phyloP scores from a whole-genome alignment of 495 filamentous ascomycete genomes.

The Xylaria cubensis region DNA sequence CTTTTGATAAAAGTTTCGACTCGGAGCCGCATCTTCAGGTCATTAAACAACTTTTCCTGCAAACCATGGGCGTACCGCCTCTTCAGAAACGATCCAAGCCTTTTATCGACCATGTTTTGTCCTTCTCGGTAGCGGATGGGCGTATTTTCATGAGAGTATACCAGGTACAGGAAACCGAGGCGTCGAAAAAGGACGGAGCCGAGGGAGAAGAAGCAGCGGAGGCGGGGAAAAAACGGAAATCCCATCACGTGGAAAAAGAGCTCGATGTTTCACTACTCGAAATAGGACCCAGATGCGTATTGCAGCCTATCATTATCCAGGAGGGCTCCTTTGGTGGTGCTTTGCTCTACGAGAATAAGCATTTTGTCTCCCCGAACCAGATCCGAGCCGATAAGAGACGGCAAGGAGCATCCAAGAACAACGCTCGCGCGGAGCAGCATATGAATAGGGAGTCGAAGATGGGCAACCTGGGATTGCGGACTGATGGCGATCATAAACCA shows the following conservation, averaged over 20 bases:
- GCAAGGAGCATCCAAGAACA: constrained; percentile 76
- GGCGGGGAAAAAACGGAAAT: constrained; percentile 33
- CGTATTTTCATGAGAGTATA: constrained; percentile 98
- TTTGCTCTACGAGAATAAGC: constrained; percentile 98
- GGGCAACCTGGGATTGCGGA: constrained; percentile 75
- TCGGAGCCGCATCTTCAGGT: constrained; percentile 71
- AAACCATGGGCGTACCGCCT: constrained; percentile 93
- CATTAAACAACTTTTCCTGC: constrained; percentile 85
- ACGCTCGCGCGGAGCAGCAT: constrained; percentile 71
- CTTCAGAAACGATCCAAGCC: constrained; percentile 88
- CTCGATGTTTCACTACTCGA: constrained; percentile 86
- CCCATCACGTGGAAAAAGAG: constrained; percentile 57
- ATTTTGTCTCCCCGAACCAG: constrained; percentile 96
- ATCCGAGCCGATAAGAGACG: constrained; percentile 79
- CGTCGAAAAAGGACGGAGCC: constrained; percentile 38
- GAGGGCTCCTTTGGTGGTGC: constrained; percentile 96
- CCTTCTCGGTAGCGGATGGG: constrained; percentile 88
- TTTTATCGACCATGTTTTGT: constrained; percentile 93
- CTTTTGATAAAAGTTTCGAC: constrained; percentile 88
- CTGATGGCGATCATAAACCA: constrained; percentile 62
- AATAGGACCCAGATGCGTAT: constrained; percentile 92
- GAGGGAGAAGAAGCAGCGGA: constrained; percentile 39
- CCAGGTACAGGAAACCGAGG: constrained; percentile 85
- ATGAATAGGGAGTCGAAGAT: constrained; percentile 76
- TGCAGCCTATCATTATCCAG: constrained; percentile 94